Evolutionary conservation across 2,329 filamentous ascomycete species (phyloP), one percentile per base, ranked within the genome.

Genomic region (Talaromyces verruculosus): DNA sequence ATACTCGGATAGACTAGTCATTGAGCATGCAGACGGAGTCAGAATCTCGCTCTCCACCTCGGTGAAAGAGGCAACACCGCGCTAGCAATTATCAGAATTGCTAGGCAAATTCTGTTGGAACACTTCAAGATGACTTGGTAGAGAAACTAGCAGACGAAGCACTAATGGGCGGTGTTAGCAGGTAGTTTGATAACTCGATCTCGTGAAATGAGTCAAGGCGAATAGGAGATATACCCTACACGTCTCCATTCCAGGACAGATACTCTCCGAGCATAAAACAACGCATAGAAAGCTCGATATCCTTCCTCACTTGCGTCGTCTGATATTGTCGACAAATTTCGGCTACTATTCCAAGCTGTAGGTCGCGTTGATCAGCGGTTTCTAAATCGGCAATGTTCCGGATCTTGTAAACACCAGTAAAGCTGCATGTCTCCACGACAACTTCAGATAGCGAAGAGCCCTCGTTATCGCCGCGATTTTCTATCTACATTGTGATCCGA

Each of bases 401-500:
- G 33, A 8, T 15, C 11, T 22, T 15, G 53, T 25, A 37, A 22
- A 39, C 33, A 13, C 4, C 33, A 57, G 19, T 17, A 25, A 37
- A 37, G 6, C n/a, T 37, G 33, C n/a, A 37, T 22, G 1, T 25
- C 5, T 22, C 53, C n/a, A 57, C 33, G 5, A 37, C 1, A 6
- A 37, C 22, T 8, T 15, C n/a, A 5, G 6, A 1, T 30, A 15
- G 6, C 25, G 33, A 11, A 19, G 22, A 17, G 25, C 37, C 55
- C 17, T 30, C 7, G 3, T 28, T 25, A 53, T 53, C 10, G 22
- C 22, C 45, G 45, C 43, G 28, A 15, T 49, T 39, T 30, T 53
- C 33, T 62, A 62, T 41, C 11, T 62, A 62, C 60, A 62, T 19
- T 51, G 47, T 22, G 45, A 35, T 41, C 47, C 15, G 33, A 19